These are phyloP conservation scores for Exophiala aquamarina DNA, from an alignment of 2,329 filamentous ascomycete species.

Conservation along the genomic window DNA sequence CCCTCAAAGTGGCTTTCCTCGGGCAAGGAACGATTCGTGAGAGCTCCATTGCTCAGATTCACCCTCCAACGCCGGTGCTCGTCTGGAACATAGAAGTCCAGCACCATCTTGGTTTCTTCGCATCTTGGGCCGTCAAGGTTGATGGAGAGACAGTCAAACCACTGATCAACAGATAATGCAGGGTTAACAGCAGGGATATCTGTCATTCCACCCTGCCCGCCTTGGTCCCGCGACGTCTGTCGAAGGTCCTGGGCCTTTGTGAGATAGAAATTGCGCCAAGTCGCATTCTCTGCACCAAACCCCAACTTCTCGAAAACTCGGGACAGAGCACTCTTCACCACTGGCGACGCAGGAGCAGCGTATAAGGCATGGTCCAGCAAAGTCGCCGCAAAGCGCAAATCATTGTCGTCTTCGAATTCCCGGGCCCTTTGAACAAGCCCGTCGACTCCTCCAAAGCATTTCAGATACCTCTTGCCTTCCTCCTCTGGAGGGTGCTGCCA, in stretches of 20 bases:
- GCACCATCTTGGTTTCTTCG: too few relatives aligned
- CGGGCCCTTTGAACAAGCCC: constrained; percentile 33
- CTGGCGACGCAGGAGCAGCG: constrained; percentile 26
- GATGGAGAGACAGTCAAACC: too few relatives aligned
- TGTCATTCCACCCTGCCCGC: too few relatives aligned
- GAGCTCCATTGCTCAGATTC: too few relatives aligned
- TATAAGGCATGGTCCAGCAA: constrained; percentile 39
- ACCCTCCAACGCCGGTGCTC: too few relatives aligned
- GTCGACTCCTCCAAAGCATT: constrained; percentile 39
- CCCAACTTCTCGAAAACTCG: constrained; percentile 37
- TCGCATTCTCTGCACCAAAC: constrained; percentile 40
- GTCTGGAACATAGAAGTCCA: too few relatives aligned
- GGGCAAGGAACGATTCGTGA: too few relatives aligned
- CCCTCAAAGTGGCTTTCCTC: too few relatives aligned
- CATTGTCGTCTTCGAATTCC: constrained; percentile 30
- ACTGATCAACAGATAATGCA: constrained; percentile 2
- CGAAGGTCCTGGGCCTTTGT: constrained; percentile 32
- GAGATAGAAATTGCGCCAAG: constrained; percentile 44
- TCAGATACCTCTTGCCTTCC: constrained; percentile 37
- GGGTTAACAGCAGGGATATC: not conserved
- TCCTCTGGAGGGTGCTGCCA: constrained; percentile 39
- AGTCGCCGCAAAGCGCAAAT: constrained; percentile 42
- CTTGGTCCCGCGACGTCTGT: too few relatives aligned
- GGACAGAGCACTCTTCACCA: constrained; percentile 30
- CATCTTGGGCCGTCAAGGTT: too few relatives aligned